Evolutionary conservation across 1,284 basidiomycete species (phyloP).

Genomic region (Ustilago curta): DNA sequence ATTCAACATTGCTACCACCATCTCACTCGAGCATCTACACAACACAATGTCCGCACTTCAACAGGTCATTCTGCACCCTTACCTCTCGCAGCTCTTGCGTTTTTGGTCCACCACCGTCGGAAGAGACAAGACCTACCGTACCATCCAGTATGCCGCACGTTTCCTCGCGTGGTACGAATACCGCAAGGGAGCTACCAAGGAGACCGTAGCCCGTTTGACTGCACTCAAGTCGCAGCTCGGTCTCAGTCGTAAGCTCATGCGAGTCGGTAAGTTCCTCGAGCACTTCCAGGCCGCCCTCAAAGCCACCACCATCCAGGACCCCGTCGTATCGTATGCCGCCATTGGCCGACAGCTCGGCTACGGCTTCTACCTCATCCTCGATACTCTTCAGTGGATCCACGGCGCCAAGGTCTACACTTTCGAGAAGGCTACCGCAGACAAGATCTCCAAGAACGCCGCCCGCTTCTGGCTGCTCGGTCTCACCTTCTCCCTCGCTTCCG

Average conservation of each 20-base stretch:
- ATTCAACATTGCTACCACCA: neutral
- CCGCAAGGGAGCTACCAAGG: constrained; percentile 70
- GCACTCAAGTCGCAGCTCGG: constrained; percentile 71
- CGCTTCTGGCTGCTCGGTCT: constrained; percentile 88
- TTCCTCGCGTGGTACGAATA: constrained; percentile 83
- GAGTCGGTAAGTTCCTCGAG: constrained; percentile 92
- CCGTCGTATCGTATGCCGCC: constrained; percentile 82
- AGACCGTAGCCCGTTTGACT: constrained; percentile 69
- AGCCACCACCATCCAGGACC: constrained; percentile 75
- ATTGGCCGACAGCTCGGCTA: constrained; percentile 89
- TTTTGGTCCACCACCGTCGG: constrained; percentile 70
- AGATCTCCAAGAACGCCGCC: constrained; percentile 80
- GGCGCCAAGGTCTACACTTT: constrained; percentile 67
- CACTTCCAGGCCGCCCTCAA: constrained; percentile 91
- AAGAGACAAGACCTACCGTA: constrained; percentile 81
- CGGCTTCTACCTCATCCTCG: constrained; percentile 81
- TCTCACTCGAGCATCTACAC: neutral
- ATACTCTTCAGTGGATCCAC: constrained; percentile 66
- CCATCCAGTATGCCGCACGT: constrained; percentile 90
- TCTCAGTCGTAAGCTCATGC: constrained; percentile 75
- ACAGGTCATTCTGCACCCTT: constrained; percentile 68
- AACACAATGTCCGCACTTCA: constrained; percentile 66
- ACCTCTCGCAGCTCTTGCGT: constrained; percentile 65
- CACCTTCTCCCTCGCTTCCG: constrained; percentile 60
- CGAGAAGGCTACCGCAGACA: constrained; percentile 76